Conservation (phyloP, 179 eudicot species). For the Nepenthes alata region DNA sequence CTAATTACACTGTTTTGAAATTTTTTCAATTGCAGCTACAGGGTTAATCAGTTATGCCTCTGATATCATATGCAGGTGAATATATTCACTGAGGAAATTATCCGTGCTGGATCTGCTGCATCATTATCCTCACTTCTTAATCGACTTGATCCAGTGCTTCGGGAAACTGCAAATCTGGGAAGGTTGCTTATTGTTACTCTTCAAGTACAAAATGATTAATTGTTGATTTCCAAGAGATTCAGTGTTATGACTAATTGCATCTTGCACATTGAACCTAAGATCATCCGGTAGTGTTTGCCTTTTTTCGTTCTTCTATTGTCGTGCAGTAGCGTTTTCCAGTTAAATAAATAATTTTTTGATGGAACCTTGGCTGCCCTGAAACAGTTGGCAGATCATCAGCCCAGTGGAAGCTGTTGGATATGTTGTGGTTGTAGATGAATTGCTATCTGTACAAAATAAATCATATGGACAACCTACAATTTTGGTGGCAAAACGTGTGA, state of each 20-base stretch:
- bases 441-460: constrained; percentile 85
- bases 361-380: constrained; percentile 11
- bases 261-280: not conserved
- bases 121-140: constrained; percentile 86
- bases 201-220: not conserved
- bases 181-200: constrained; percentile 34
- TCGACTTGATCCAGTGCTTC: constrained; percentile 90
- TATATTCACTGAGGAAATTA: constrained; percentile 93
- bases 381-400: constrained; percentile 99
- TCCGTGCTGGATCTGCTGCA: constrained; percentile 99
- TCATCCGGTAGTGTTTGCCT: not conserved
- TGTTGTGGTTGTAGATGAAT: constrained; percentile 82
- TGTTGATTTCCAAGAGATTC: not conserved
- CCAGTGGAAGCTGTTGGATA: constrained; percentile 90
- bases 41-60: constrained; percentile 8
- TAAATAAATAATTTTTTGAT: constrained; percentile 7
- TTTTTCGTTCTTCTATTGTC: not conserved
- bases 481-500: constrained; percentile 83
- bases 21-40: not conserved
- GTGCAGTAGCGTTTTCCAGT: not conserved
- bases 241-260: not conserved
- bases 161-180: constrained; percentile 84
- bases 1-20: not conserved
- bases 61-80: constrained; percentile 44
- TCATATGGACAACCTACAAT: constrained; percentile 70